Evolutionary conservation across 202 grass and related monocot species (phyloP).

Genomic region (Setaria italica): DNA sequence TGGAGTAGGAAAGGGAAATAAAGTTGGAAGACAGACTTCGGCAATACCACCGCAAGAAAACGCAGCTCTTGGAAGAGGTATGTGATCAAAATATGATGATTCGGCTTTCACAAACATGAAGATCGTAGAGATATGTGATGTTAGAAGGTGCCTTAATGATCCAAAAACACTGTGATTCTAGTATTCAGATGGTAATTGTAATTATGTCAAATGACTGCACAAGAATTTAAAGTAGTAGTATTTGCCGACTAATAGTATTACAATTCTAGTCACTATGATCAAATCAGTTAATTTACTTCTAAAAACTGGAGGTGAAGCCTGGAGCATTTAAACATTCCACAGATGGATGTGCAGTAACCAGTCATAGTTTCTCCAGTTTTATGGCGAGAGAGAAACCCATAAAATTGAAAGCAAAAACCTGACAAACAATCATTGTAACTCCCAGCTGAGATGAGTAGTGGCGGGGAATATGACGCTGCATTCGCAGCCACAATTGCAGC

Average conservation of each 20-base stretch:
- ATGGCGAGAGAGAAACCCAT: background rate
- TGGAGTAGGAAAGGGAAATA: constrained; percentile 44
- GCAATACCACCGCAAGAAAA: constrained; percentile 20
- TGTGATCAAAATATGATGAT: constrained; percentile 23
- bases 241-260: background rate
- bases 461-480: constrained; percentile 47
- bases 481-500: constrained; percentile 69
- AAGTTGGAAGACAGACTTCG: constrained; percentile 20
- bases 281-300: constrained; percentile 8
- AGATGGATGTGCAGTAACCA: constrained; percentile 18
- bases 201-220: background rate
- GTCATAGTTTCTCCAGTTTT: background rate
- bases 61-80: constrained; percentile 47
- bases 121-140: background rate
- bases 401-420: constrained; percentile 6
- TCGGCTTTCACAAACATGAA: background rate
- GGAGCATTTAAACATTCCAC: constrained; percentile 9
- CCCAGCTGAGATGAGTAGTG: constrained; percentile 52
- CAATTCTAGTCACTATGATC: background rate
- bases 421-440: constrained; percentile 22
- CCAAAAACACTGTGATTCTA: background rate
- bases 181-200: background rate
- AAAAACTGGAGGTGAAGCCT: background rate
- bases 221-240: background rate
- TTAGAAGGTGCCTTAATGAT: background rate